phyloP scores from a whole-genome alignment of 352 stramenopile genomes.

The Pythium periplocum region DNA sequence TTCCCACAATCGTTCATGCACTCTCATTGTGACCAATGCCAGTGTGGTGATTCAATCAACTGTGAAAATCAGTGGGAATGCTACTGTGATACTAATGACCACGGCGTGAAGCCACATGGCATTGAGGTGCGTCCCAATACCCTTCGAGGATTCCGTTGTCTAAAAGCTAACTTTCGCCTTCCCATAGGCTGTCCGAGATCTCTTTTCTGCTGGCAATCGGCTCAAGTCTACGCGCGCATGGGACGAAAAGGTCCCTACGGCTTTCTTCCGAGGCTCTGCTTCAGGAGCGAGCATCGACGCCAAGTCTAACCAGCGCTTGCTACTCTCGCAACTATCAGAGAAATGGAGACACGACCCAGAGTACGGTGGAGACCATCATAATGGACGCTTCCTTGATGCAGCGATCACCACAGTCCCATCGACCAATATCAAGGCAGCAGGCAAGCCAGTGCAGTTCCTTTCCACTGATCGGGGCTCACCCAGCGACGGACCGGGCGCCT shows the following conservation, averaged over 20 bases:
- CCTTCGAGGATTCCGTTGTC: no score
- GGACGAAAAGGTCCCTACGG: conserved; percentile 95
- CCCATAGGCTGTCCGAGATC: conserved; percentile 56
- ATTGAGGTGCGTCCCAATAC: conserved; percentile 28
- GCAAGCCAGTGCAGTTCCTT: conserved; percentile 94
- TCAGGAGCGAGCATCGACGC: conserved; percentile 94
- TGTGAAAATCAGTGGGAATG: conserved; percentile 82
- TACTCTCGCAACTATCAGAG: conserved; percentile 88
- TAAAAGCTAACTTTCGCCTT: neutral
- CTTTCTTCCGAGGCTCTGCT: conserved; percentile 97
- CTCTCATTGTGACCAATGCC: conserved; percentile 75
- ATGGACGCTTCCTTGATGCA: conserved; percentile 89
- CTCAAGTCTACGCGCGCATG: conserved; percentile 94
- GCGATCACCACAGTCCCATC: conserved; percentile 96
- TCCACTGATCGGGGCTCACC: conserved; percentile 74
- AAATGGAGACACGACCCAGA: conserved; percentile 89
- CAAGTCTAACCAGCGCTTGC: conserved; percentile 96
- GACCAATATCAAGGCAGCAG: conserved; percentile 95
- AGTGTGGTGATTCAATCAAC: conserved; percentile 50
- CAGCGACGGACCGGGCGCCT: conserved; percentile 91
- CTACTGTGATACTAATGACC: conserved; percentile 56
- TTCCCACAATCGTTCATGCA: conserved; percentile 91
- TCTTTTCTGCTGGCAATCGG: conserved; percentile 97
- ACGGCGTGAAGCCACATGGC: conserved; percentile 65
- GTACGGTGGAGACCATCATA: conserved; percentile 72